Base-by-base conservation (phyloP, 139 green algal genomes). In the Chlamydomonas asymmetrica region DNA sequence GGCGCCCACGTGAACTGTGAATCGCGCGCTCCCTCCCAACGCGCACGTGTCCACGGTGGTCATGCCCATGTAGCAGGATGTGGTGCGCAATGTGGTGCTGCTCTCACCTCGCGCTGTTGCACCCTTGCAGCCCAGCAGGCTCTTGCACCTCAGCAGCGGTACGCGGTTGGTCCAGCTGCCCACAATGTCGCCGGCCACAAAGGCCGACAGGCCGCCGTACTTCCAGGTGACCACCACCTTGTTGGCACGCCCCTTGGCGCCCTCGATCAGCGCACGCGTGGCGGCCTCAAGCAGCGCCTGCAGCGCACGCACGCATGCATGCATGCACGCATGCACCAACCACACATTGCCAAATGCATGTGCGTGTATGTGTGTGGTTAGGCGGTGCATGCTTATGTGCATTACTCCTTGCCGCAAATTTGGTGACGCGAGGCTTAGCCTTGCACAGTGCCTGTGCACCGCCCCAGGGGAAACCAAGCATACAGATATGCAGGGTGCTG, bases 141-240 rank as follows among this genome's bases (percentile, higher is more conserved):
- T 74, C 59, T 63, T 76, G 80, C 82, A 93, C 39, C 72, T 75
- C 70, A 60, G 52, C 80, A 94, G 83, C 0, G 87, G 78, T 23
- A 88, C 80, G 25, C 74, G 72, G 41, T 79, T 70, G 2, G 81
- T 66, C 91, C 91, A 96, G 49, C 91, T 85, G 32, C 88, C 91
- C 50, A 94, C 85, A 52, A 91, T 67, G 13, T 95, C 91, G 1
- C 91, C 91, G 32, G 87, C 87, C 57, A 93, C 83, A 60, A 88
- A 74, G 31, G 91, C 90, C 32, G 69, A 75, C n/a, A 87, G 56
- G 0, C 88, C 91, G 23, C 85, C 87, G 61, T 95, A 93, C 6
- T 84, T 89, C 91, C 91, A 96, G 5, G 73, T 80, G 57, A 95
- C 71, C 66, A 85, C 69, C 31, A 85, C 67, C 37, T 61, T 38